Evolutionary conservation across 768 basidiomycete species (phyloP), one percentile per base, ranked within the genome.

Genomic region (Russula brevipes): DNA sequence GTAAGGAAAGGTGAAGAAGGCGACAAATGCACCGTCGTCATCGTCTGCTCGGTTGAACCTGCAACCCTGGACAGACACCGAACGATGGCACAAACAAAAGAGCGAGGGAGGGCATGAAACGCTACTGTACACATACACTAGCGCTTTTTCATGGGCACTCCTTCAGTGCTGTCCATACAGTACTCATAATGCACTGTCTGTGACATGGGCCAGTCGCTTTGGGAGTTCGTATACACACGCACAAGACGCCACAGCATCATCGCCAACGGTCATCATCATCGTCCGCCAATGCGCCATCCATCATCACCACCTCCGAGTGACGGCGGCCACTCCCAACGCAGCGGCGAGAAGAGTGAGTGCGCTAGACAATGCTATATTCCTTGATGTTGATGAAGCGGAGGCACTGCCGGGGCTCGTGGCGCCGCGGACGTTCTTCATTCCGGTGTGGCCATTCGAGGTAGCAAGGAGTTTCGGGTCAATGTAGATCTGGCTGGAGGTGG

Each of bases 361-460:
- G 41, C 47, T 24, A 0, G 63, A 54, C 1, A 64, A 9, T 16
- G 41, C 31, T 0, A 19, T 33, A n/a, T 41, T 39, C 44, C 50
- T 8, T 35, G 54, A 1, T 2, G 45, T 8, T 35, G 54, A 36
- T 12, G 51, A 39, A 30, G 19, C 53, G 8, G 24, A 42, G 16
- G 12, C 4, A 2, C 58, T 64, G 10, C 53, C 54, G 6, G 41
- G 30, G 50, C 63, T 64, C 36, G 80, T 81, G 42, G 79, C 78
- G 41, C 76, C 78, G 11, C 74, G 57, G 24, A 66, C 19, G 38
- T 69, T 56, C 30, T 70, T 62, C 39, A 71, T 67, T 14, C 77
- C 78, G 19, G 71, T 71, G 60, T 80, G 76, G 1, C 81, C 90
- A 69, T 91, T 89, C 50, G 83, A 83, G 7, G 84, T 87, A 47